These are phyloP conservation scores for Hygrophorus russula DNA, from an alignment of 768 basidiomycete species.

Conservation along the genomic window DNA sequence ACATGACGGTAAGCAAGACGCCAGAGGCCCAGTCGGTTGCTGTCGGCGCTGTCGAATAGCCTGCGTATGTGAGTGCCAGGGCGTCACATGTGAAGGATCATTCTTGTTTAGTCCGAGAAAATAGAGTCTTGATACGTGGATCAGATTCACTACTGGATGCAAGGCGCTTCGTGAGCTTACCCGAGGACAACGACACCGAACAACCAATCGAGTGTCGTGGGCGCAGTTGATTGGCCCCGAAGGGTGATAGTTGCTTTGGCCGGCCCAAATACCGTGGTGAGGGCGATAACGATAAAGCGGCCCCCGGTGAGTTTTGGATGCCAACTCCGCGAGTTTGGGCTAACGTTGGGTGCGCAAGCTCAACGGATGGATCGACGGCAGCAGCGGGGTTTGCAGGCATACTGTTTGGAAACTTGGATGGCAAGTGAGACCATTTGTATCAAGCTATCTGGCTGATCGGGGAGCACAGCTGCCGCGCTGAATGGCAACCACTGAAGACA, in stretches of 20 bases:
- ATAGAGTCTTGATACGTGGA: background rate
- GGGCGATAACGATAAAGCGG: conserved; percentile 4
- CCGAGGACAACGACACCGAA: conserved; percentile 6
- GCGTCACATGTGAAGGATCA: no score
- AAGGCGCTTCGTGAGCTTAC: background rate
- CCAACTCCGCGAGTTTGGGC: no score
- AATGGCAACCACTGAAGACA: no score
- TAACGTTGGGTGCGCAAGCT: no score
- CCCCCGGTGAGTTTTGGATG: conserved; percentile 7
- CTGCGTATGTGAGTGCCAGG: conserved; percentile 13
- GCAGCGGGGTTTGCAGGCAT: no score
- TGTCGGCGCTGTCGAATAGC: conserved; percentile 16
- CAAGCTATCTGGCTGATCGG: no score
- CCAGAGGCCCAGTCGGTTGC: conserved; percentile 20
- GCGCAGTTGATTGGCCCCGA: background rate
- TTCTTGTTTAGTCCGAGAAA: background rate
- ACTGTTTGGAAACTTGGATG: no score
- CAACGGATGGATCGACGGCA: no score
- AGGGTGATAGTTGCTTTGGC: conserved; percentile 6
- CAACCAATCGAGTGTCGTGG: conserved; percentile 7
- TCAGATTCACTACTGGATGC: background rate
- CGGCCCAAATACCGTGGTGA: conserved; percentile 4
- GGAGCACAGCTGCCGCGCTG: no score
- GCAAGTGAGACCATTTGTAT: no score
- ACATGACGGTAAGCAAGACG: conserved; percentile 14